These are phyloP conservation scores for Ganoderma sinense DNA, from an alignment of 1,284 basidiomycete species.

Conservation along the genomic window DNA sequence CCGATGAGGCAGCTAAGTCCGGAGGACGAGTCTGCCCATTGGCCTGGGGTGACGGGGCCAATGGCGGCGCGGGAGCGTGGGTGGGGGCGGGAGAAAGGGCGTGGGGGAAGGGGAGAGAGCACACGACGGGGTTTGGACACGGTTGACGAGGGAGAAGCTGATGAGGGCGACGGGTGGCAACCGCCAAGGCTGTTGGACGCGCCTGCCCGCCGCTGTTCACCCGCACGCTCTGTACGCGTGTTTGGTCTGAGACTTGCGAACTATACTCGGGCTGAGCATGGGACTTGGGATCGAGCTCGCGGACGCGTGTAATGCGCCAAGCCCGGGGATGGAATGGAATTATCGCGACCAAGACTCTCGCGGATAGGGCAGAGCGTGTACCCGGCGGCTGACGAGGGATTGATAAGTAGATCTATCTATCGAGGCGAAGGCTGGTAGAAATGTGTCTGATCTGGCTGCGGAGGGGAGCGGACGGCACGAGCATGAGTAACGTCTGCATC, in stretches of 20 bases:
- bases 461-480: not conserved
- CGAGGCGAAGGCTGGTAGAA: constrained; percentile 25
- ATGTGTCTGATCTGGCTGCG: constrained; percentile 15
- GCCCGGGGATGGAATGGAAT: not conserved
- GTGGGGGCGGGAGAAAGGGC: not conserved
- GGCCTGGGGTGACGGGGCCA: constrained; percentile 18
- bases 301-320: not conserved
- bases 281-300: not conserved
- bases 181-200: constrained; percentile 24
- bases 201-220: not conserved
- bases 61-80: constrained; percentile 7
- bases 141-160: constrained; percentile 32
- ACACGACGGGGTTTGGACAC: constrained; percentile 22
- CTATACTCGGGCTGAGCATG: constrained; percentile 2
- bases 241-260: constrained; percentile 10
- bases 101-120: constrained; percentile 13
- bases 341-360: not conserved
- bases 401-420: not conserved
- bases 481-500: not conserved
- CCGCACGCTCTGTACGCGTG: constrained; percentile 8
- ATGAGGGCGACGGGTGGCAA: constrained; percentile 29
- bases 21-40: constrained; percentile 11
- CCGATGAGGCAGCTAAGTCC: constrained; percentile 18
- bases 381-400: constrained; percentile 9
- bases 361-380: not conserved